Evolutionary conservation across 495 filamentous ascomycete species (phyloP).

Genomic region (Penicillium egyptiacum): DNA sequence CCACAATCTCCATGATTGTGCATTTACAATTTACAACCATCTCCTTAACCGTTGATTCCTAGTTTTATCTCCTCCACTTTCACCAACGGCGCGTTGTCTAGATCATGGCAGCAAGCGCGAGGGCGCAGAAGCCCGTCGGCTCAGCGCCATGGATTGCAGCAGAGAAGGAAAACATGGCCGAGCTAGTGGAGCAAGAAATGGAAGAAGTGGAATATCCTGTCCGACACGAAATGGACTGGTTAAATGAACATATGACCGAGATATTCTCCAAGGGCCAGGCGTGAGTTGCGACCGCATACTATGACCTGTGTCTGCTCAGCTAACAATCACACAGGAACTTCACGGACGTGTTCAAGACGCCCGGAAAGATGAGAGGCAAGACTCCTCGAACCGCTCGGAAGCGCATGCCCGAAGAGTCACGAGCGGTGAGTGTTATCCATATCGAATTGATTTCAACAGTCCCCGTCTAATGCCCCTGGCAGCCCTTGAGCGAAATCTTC

Average conservation of each 20-base stretch:
- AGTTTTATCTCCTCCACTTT: neutral
- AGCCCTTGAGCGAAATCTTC: conserved; percentile 87
- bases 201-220: conserved; percentile 89
- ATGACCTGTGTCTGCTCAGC: conserved; percentile 15
- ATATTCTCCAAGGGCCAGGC: conserved; percentile 84
- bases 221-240: conserved; percentile 88
- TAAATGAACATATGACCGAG: conserved; percentile 96
- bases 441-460: conserved; percentile 8
- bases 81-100: conserved; percentile 38
- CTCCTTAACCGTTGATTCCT: neutral
- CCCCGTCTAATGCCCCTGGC: conserved; percentile 20
- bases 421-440: conserved; percentile 57
- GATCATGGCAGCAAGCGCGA: conserved; percentile 51
- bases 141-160: conserved; percentile 66
- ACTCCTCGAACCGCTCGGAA: conserved; percentile 84
- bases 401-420: conserved; percentile 58
- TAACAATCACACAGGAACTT: conserved; percentile 65
- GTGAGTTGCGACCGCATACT: conserved; percentile 50
- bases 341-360: conserved; percentile 92
- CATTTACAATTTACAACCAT: neutral
- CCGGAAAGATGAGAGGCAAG: conserved; percentile 89
- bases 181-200: conserved; percentile 67
- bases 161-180: conserved; percentile 63
- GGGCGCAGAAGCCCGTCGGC: conserved; percentile 57
- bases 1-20: conserved; percentile 16